Evolutionary conservation across 768 basidiomycete species (phyloP), one percentile per base, ranked within the genome.

Genomic region (Suillus decipiens): DNA sequence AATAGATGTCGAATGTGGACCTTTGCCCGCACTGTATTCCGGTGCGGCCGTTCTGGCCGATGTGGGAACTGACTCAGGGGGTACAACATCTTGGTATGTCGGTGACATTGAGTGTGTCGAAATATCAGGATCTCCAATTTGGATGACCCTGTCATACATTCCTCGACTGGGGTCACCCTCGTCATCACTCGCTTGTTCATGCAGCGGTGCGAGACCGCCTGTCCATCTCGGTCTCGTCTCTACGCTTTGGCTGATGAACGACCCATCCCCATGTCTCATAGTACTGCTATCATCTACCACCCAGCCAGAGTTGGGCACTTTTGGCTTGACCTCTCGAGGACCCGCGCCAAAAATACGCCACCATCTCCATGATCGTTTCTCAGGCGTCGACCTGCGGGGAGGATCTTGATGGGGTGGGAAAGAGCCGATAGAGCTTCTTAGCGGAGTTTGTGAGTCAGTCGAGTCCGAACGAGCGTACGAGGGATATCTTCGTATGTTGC

Each of bases 381-480:
- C 53, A 33, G 22, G 19, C 3, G 15, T 17, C 2, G 19, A 51
- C 5, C 14, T 55, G 24, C 37, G 15, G 19, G 24, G 41, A 57
- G 37, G 10, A 41, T 57, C 56, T n/a, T n/a, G n/a, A n/a, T n/a
- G n/a, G n/a, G 63, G 63, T n/a, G 74, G 70, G 36, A 63, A 66
- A 47, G 66, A 60, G 28, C 15, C 15, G 39, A 57, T 28, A 41
- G 33, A 36, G n/a, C 63, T 14, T 1, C 73, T 72, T 41, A 75
- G 37, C 0, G 74, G 75, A 0, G 69, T 74, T 33, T 68, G 68
- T 3, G 75, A 75, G 22, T 75, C 74, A 6, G 73, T 61, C 1
- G 74, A 76, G 42, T 61, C 61, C 5, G 70, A 67, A 8, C 73
- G 73, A 60, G 14, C 3, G 22, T 60, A 60, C 7, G 53, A 24